Base-by-base conservation (phyloP, 2,329 filamentous ascomycete genomes). In the Penicillium psychrosexuale region DNA sequence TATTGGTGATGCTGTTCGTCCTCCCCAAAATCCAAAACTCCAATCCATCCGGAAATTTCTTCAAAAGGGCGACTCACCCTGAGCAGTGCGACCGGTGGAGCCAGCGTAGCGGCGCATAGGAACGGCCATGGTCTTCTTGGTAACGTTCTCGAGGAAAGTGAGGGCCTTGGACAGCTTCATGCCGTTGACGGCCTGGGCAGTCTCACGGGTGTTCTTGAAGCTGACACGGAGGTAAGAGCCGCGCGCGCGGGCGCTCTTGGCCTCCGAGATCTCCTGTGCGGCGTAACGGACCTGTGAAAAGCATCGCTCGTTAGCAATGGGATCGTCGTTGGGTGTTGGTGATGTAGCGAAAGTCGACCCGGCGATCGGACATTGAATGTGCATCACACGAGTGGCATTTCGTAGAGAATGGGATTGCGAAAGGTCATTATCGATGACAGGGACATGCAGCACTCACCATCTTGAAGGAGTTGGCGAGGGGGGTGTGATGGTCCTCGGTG, bases 131-230 rank as follows among this genome's bases (percentile, higher is more conserved):
- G 88, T 90, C 85, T 99, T 91, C 81, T 88, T 89, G 81, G 90
- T 86, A 73, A 99, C 94, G 80, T 99, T 97, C 84, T 96, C 90
- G 77, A 99, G 90, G 88, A 96, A 99, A 77, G 87, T 87, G 70
- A 97, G 82, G 74, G 94, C 94, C 76, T 94, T 92, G 82, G 91
- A 84, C 76, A 97, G 79, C 85, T 97, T 97, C 91, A 91, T 96
- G 82, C 93, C 93, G 82, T 94, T 97, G 87, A 99, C 96, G 74
- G 92, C 92, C 85, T 97, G 94, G 66, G 95, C 94, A 69, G 93
- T 97, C 85, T 99, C 95, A 77, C 94, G 91, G 78, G 94, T 99
- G 88, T 99, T 99, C 89, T 99, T 99, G 90, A 97, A 99, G 72
- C 90, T 96, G 72, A 97, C 93, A 78, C 94, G 91, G 74, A 99